These are phyloP conservation scores for Brassica balearica DNA, from an alignment of 441 rosid species.

Conservation along the genomic window DNA sequence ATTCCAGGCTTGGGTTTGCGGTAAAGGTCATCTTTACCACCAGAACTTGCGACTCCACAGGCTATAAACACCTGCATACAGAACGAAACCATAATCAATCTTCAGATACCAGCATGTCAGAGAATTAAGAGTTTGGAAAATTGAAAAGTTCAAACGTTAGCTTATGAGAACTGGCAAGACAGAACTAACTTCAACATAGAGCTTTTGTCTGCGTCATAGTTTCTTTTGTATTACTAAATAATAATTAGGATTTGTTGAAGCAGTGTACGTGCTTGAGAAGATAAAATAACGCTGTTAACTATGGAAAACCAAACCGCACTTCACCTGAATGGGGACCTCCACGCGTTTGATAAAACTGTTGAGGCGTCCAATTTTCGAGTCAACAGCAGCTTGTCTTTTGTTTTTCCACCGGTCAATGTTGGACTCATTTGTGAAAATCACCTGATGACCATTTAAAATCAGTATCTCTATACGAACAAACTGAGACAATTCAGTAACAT, in stretches of 20 bases:
- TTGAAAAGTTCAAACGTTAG: neutral
- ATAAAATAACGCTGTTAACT: slow-evolving; percentile 2
- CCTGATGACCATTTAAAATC: slow-evolving; percentile 49
- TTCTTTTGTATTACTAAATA: slow-evolving; percentile 5
- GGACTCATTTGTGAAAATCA: slow-evolving; percentile 93
- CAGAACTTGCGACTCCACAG: slow-evolving; percentile 63
- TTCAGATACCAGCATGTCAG: slow-evolving; percentile 1
- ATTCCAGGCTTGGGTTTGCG: slow-evolving; percentile 94
- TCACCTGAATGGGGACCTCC: slow-evolving; percentile 91
- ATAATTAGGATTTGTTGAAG: slow-evolving; percentile 7
- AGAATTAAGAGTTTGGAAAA: neutral
- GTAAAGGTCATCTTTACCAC: slow-evolving; percentile 66
- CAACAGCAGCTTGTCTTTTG: slow-evolving; percentile 88
- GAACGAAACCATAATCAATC: neutral
- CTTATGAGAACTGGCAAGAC: slow-evolving; percentile 20
- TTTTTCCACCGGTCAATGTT: slow-evolving; percentile 97
- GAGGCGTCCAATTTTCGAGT: slow-evolving; percentile 91
- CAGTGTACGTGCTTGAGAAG: neutral
- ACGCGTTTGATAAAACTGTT: slow-evolving; percentile 70
- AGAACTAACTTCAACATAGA: neutral
- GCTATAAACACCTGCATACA: slow-evolving; percentile 76
- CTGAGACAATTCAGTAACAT: neutral
- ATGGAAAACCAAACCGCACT: slow-evolving; percentile 21
- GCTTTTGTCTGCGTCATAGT: slow-evolving; percentile 3
- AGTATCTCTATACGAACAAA: neutral